Conservation (phyloP, 768 basidiomycete genomes). For the Antrodiella citrinella region DNA sequence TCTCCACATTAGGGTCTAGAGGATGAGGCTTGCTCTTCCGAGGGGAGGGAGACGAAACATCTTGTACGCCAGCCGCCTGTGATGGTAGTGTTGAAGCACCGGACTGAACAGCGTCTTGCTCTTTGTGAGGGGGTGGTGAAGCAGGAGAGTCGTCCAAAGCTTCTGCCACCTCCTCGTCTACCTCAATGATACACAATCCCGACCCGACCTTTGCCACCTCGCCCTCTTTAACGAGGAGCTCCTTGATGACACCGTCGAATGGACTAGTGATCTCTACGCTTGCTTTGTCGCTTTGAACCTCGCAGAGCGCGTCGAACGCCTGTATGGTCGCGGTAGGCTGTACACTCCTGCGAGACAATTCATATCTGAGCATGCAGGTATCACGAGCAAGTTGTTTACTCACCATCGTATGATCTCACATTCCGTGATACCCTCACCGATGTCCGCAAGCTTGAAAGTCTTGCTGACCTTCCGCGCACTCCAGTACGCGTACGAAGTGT, state of each 20-base stretch:
- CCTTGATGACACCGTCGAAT: slow-evolving; percentile 66
- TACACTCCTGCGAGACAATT: slow-evolving; percentile 47
- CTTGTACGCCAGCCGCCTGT: slow-evolving; percentile 2
- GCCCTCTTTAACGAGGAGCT: slow-evolving; percentile 72
- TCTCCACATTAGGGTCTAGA: slow-evolving; percentile 48
- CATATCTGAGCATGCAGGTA: neutral
- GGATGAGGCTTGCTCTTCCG: slow-evolving; percentile 40
- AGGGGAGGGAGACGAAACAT: neutral
- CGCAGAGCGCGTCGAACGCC: slow-evolving; percentile 68
- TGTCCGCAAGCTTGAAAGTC: slow-evolving; percentile 74
- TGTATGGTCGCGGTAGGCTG: slow-evolving; percentile 41
- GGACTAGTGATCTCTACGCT: slow-evolving; percentile 88
- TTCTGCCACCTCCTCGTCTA: slow-evolving; percentile 47
- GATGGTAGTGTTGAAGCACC: slow-evolving; percentile 1
- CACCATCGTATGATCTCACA: slow-evolving; percentile 82
- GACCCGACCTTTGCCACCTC: slow-evolving; percentile 79
- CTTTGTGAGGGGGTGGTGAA: slow-evolving; percentile 6
- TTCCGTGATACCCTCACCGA: slow-evolving; percentile 88
- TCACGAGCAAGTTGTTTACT: slow-evolving; percentile 2
- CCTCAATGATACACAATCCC: slow-evolving; percentile 72
- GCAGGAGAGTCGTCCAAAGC: slow-evolving; percentile 8
- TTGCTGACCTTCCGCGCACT: slow-evolving; percentile 41
- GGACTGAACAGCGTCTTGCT: slow-evolving; percentile 3
- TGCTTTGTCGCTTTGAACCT: slow-evolving; percentile 87
- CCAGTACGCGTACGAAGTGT: slow-evolving; percentile 24